Percentiles rank a stretch among this genome's conserved stretches.
Conservation (phyloP, 2,329 filamentous ascomycete genomes). For the Aspergillus alliaceus region DNA sequence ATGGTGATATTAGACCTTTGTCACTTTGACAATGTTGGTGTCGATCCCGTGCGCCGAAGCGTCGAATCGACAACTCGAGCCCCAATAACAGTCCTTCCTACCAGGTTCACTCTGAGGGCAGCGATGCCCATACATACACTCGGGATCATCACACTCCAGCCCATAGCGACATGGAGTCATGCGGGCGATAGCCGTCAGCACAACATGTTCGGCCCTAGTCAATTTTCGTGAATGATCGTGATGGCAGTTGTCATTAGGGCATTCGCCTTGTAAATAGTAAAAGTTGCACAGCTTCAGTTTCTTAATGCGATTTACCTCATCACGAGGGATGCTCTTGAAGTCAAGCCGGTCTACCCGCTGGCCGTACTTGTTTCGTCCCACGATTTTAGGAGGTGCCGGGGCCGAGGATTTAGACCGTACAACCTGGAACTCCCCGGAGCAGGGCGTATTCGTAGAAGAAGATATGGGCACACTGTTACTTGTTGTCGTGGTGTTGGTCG, state of each 20-base stretch:
- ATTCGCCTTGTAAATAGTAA: slow-evolving; percentile 59
- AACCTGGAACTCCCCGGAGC: slow-evolving; percentile 40
- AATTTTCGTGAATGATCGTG: slow-evolving; percentile 57
- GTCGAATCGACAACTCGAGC: slow-evolving; percentile 59
- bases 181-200: slow-evolving; percentile 59
- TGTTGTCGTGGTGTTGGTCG: slow-evolving; percentile 41
- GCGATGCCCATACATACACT: slow-evolving; percentile 65
- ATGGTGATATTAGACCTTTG: slow-evolving; percentile 37
- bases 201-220: slow-evolving; percentile 52
- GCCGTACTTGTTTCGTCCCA: slow-evolving; percentile 59
- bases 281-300: slow-evolving; percentile 65
- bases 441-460: slow-evolving; percentile 38
- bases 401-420: slow-evolving; percentile 36
- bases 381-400: slow-evolving; percentile 31
- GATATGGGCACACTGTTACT: slow-evolving; percentile 35
- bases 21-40: slow-evolving; percentile 54
- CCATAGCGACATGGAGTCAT: slow-evolving; percentile 64
- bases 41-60: slow-evolving; percentile 60
- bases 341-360: slow-evolving; percentile 58
- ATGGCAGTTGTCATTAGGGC: slow-evolving; percentile 56
- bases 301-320: slow-evolving; percentile 60
- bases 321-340: slow-evolving; percentile 52
- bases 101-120: slow-evolving; percentile 57
- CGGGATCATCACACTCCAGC: slow-evolving; percentile 56
- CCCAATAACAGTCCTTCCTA: slow-evolving; percentile 58